phyloP scores from a whole-genome alignment of 306 rosid genomes.

The Pterocarpus macrocarpus region DNA sequence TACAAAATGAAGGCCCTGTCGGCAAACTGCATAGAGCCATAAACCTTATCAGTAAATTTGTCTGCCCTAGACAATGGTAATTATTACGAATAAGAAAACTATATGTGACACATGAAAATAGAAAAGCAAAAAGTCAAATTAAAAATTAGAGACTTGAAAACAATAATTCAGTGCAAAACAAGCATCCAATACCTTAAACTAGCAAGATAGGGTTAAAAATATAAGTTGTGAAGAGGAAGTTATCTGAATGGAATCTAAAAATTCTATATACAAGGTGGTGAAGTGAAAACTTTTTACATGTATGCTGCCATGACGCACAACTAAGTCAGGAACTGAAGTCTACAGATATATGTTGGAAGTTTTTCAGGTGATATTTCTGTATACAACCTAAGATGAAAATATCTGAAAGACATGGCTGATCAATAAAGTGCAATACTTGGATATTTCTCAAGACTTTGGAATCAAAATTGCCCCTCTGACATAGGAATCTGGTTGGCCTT shows the following conservation, averaged over 20 bases:
- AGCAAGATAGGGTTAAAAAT: slow-evolving; percentile 13
- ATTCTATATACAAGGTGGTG: slow-evolving; percentile 22
- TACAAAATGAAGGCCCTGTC: slow-evolving; percentile 58
- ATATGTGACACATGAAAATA: slow-evolving; percentile 2
- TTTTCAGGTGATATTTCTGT: not conserved
- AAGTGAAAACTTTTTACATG: not conserved
- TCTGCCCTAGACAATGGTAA: slow-evolving; percentile 20
- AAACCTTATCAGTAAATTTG: slow-evolving; percentile 45
- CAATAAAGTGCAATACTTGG: slow-evolving; percentile 11
- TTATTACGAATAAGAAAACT: slow-evolving; percentile 18
- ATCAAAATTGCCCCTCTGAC: slow-evolving; percentile 1
- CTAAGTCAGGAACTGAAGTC: slow-evolving; percentile 7
- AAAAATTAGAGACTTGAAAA: not conserved
- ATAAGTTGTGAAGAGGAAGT: slow-evolving; percentile 12
- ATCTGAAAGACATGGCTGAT: slow-evolving; percentile 9
- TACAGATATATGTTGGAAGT: slow-evolving; percentile 13
- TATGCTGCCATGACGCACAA: slow-evolving; percentile 28
- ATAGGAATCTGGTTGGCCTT: not conserved
- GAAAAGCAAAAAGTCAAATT: slow-evolving; percentile 1
- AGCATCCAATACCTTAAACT: slow-evolving; percentile 27
- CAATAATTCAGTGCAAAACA: slow-evolving; percentile 27
- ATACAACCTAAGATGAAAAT: slow-evolving; percentile 15
- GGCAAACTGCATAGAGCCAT: slow-evolving; percentile 55
- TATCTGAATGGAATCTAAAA: slow-evolving; percentile 15
- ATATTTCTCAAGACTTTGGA: not conserved